Evolutionary conservation across 257 asterid genomes (phyloP), one percentile per base, ranked within the genome.

Genomic region (Ophiorrhiza pumila): DNA sequence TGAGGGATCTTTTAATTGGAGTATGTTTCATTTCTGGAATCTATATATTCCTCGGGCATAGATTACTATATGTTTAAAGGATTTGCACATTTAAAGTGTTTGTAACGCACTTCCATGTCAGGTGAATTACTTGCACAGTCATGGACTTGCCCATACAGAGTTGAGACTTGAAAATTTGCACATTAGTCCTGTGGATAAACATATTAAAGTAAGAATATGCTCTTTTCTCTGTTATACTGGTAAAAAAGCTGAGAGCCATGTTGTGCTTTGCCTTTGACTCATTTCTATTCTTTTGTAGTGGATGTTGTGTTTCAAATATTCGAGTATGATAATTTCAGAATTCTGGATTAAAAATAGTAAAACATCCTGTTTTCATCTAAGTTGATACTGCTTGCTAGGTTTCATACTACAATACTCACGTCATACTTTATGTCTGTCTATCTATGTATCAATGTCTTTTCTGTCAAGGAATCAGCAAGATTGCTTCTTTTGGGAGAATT

Each of bases 81-180:
- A 50, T 53, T 58, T 77, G 72, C 47, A 32, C 56, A 35, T 68
- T 76, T 32, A 32, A 35, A 25, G 37, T 60, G 69, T 64, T 76
- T 71, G 25, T 55, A 35, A 25, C 27, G 74, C 57, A 34, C 72
- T 42, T 70, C 18, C 79, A 57, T 77, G 59, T 76, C 86, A 93
- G 97, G 98, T 93, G 81, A 93, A 93, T 86, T 93, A 93, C 80
- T 85, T 93, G 60, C 98, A 93, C 89, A 89, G 94, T 80, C 95
- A 91, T 83, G 98, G 98, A 67, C 96, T 93, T 74, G 98, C 96
- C 41, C 98, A 93, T 81, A 93, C 97, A 49, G 96, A 91, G 84
- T 71, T 93, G 85, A 93, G 89, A 73, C 90, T 93, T 35, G 98
- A 93, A 84, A 93, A 87, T 81, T 82, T 93, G 91, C 98, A 91